Percentiles rank a stretch among this genome's conserved stretches.
These are phyloP conservation scores for Paramecium octaurelia DNA, from an alignment of 73 alveolate species.

Conservation along the genomic window DNA sequence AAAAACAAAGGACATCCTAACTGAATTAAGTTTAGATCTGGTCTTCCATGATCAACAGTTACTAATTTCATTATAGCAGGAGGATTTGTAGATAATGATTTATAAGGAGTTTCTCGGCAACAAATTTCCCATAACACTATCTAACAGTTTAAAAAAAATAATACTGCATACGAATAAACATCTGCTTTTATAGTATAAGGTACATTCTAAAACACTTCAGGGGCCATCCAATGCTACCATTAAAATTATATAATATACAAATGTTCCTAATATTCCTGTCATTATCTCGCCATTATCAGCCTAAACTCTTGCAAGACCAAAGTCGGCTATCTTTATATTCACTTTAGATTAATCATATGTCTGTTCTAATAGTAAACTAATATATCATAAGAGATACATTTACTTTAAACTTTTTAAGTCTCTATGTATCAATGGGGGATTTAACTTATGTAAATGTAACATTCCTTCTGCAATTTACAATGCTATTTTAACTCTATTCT, in stretches of 20 bases:
- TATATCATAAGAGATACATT: neutral
- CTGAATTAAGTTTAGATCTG: conserved; percentile 17
- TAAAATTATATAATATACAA: conserved; percentile 57
- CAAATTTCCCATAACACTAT: conserved; percentile 94
- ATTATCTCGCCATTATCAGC: conserved; percentile 62
- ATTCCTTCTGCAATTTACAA: conserved; percentile 94
- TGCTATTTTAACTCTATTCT: conserved; percentile 82
- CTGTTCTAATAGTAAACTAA: conserved; percentile 79
- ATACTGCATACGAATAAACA: conserved; percentile 94
- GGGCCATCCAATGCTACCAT: conserved; percentile 99
- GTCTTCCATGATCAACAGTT: conserved; percentile 56
- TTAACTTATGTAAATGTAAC: conserved; percentile 87
- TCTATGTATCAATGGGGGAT: conserved; percentile 93
- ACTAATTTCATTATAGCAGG: conserved; percentile 57
- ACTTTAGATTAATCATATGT: conserved; percentile 71
- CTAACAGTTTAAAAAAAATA: neutral
- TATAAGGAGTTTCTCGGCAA: conserved; percentile 91
- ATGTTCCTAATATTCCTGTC: conserved; percentile 84
- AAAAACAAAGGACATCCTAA: conserved; percentile 29
- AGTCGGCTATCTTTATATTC: conserved; percentile 91
- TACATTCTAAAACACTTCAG: conserved; percentile 88
- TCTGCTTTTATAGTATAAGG: conserved; percentile 95
- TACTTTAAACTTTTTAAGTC: conserved; percentile 94
- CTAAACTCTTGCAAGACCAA: conserved; percentile 90
- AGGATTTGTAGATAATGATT: conserved; percentile 50